Base-by-base conservation (phyloP, 306 rosid species). In the Sindora glabra region DNA sequence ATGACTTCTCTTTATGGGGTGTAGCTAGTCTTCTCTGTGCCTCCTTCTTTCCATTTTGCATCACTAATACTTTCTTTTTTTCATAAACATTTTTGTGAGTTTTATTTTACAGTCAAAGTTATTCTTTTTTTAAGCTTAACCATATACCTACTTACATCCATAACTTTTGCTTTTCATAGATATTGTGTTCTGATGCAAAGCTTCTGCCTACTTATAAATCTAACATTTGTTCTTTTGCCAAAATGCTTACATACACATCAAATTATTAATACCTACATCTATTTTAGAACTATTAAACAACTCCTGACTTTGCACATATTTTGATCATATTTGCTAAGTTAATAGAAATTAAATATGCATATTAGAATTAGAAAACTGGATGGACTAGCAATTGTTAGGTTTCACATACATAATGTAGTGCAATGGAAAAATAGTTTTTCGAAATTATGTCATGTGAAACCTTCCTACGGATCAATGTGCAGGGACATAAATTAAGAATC, bases 11-110 rank as follows among this genome's bases (percentile, higher is more conserved):
- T 24, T 19, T 67, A 89, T 84, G 85, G 89, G 92, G 81, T 52
- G 55, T 30, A 57, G 45, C 72, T 83, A 76, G 73, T 73, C 78
- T 74, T 80, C 79, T 70, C 78, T 73, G 54, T 71, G 76, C 79
- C 70, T 64, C 72, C 80, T 80, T 85, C 85, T 80, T 80, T 82
- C 90, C 88, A 78, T 87, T 82, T 82, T 85, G 90, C 75, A 80
- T 74, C 83, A 55, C 68, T 32, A n/a, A 68, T 76, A 64, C 79
- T 68, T 74, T 56, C 61, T n/a, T 60, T 64, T 65, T 49, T 55
- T 40, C 73, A 71, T 68, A 55, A 47, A 59, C 51, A 24, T 30
- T 30, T 62, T 53, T 73, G n/a, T 65, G 69, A 68, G 70, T 76
- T 67, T 67, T 61, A 64, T 74, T 74, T 59, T 47, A 60, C 81